phyloP scores from a whole-genome alignment of 768 basidiomycete species.

The Russula emetica region DNA sequence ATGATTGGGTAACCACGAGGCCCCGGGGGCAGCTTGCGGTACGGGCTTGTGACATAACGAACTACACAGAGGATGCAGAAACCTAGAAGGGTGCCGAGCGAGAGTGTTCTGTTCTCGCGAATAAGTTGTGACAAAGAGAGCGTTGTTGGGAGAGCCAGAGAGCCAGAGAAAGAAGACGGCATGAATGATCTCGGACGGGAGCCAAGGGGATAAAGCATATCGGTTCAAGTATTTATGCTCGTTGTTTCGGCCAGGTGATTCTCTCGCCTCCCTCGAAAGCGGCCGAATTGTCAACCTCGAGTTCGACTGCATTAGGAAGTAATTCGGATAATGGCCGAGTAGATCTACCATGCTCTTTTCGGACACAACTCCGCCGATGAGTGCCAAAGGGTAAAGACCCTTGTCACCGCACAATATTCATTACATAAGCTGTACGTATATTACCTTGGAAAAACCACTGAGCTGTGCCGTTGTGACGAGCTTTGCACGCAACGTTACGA shows the following conservation, averaged over 20 bases:
- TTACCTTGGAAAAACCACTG: neutral
- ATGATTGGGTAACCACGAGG: conserved; percentile 24
- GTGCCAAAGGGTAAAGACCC: no score
- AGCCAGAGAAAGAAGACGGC: conserved; percentile 2
- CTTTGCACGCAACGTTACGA: neutral
- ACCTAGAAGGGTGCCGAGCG: conserved; percentile 18
- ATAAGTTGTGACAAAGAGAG: neutral
- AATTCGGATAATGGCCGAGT: no score
- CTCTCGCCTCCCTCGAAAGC: neutral
- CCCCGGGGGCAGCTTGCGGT: conserved; percentile 20
- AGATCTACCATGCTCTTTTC: no score
- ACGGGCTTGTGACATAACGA: conserved; percentile 20
- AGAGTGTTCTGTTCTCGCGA: conserved; percentile 18
- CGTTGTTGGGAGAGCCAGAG: neutral
- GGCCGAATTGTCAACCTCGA: no score
- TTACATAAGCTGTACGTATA: no score
- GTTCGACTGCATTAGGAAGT: no score
- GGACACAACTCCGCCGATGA: no score
- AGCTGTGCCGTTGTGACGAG: neutral
- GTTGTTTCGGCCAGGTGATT: neutral
- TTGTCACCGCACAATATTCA: no score
- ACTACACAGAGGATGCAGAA: neutral
- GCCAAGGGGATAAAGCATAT: neutral
- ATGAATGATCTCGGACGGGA: neutral
- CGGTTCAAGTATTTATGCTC: neutral